These are phyloP conservation scores for Zea luxurians DNA, from an alignment of 176 grass and related monocot genomes.

Conservation along the genomic window DNA sequence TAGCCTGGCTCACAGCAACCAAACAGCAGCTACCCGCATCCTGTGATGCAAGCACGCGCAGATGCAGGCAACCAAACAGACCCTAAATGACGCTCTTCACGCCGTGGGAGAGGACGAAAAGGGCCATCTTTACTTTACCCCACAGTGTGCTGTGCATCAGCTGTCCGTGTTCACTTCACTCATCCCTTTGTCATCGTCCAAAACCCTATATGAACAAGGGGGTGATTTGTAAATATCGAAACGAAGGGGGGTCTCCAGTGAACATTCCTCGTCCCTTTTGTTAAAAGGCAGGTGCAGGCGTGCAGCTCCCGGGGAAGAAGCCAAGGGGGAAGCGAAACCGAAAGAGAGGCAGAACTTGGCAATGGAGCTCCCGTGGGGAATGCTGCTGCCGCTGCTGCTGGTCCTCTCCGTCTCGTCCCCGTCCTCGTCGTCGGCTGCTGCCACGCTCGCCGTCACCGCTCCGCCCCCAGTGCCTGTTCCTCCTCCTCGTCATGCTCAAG, in stretches of 20 bases:
- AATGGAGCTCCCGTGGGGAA: slow-evolving; percentile 45
- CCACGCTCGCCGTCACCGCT: slow-evolving; percentile 45
- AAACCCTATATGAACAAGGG: too few relatives aligned
- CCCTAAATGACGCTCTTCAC: too few relatives aligned
- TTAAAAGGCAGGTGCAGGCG: background rate
- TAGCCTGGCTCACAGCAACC: too few relatives aligned
- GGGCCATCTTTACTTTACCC: too few relatives aligned
- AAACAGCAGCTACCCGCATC: too few relatives aligned
- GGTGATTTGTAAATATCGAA: background rate
- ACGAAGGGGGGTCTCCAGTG: rapidly evolving
- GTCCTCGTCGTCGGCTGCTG: slow-evolving; percentile 13
- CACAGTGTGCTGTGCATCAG: too few relatives aligned
- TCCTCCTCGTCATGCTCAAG: slow-evolving; percentile 25
- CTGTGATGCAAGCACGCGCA: too few relatives aligned
- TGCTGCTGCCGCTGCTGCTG: slow-evolving; percentile 31
- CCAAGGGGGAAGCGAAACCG: background rate
- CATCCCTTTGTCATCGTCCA: too few relatives aligned
- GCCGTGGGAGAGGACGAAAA: too few relatives aligned
- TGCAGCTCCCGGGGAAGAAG: background rate
- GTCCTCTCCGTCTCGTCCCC: slow-evolving; percentile 29
- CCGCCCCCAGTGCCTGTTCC: slow-evolving; percentile 13
- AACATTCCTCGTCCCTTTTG: background rate
- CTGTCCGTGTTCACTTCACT: too few relatives aligned
- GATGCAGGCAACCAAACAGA: too few relatives aligned
- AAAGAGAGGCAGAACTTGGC: slow-evolving; percentile 11